Evolutionary conservation across 345 rosid genomes (phyloP), one percentile per base, ranked within the genome.

Genomic region (Brassica juncea): DNA sequence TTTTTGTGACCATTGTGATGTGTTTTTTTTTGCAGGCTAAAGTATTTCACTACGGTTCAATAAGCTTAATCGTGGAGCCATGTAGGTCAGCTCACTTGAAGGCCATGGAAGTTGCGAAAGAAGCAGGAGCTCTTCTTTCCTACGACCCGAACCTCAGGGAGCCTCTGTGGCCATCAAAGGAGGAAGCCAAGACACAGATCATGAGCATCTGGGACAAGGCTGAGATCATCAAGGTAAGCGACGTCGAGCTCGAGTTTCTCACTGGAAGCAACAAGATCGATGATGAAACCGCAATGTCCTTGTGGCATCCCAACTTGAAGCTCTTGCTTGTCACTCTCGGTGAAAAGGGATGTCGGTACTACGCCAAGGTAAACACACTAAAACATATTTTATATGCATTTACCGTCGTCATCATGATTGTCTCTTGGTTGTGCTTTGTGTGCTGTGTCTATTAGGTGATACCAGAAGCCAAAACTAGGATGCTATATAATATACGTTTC

Each of bases 151-250:
- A 88, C 79, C 80, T 85, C 34, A 82, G 92, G 73, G 80, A 90
- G 73, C 86, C 90, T 34, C 77, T 86, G 16, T 87, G 92, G 91
- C 87, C 93, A 31, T 88, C 94, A 4, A 76, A 86, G 15, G 90
- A 90, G 80, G 87, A 83, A 80, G 93, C 93, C 77, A 47, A 74
- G 75, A 77, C 84, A 74, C 88, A 85, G 79, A 86, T 90, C 73
- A 82, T 87, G 89, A 84, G 90, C 76, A 86, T 90, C 44, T 92
- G 94, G 93, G 83, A 86, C 30, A 77, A 88, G 72, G 89, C 93
- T 72, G 93, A 90, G 71, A 49, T 92, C 47, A 90, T 87, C 42
- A 88, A 89, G 90, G 92, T 91, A 5, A 74, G 78, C 15, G 80
- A 84, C 14, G 86, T 84, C 28, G 92, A 87, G 85, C 64, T 85